Conservation (phyloP, 768 basidiomycete genomes). For the Fomitopsis pulvina region DNA sequence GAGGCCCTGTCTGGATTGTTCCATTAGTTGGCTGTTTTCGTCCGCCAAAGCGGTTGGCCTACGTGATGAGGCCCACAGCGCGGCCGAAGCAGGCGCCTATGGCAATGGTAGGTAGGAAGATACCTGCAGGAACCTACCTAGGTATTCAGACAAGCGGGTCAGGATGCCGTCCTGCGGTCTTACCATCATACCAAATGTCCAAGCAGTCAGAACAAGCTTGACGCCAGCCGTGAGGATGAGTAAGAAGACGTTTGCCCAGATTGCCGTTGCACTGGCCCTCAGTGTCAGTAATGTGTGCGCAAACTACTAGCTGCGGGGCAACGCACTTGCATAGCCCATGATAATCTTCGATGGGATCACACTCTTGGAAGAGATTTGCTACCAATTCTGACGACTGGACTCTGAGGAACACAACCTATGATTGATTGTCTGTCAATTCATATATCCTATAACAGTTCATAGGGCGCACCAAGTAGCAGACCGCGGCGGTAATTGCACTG, state of each 20-base stretch:
- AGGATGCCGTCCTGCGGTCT: constrained; percentile 4
- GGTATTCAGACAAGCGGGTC: not conserved
- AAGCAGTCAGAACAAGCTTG: constrained; percentile 60
- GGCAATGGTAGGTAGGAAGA: constrained; percentile 70
- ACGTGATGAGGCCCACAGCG: constrained; percentile 65
- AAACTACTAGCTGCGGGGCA: too few relatives aligned
- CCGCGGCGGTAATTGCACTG: constrained; percentile 61
- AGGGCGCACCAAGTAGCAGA: constrained; percentile 55
- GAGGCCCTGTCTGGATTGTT: constrained; percentile 46
- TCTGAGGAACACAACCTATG: constrained; percentile 63
- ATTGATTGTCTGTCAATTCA: not conserved
- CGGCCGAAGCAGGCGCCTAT: constrained; percentile 71
- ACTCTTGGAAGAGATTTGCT: constrained; percentile 79
- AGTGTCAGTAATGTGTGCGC: not conserved
- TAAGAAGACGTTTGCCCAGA: constrained; percentile 62
- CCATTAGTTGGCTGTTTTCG: not conserved
- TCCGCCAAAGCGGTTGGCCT: constrained; percentile 12
- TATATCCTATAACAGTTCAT: not conserved
- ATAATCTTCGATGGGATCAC: constrained; percentile 57
- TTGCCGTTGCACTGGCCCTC: constrained; percentile 48
- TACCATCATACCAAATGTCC: constrained; percentile 80
- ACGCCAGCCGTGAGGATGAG: constrained; percentile 53
- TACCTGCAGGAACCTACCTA: constrained; percentile 64
- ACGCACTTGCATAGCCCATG: constrained; percentile 79
- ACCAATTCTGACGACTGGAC: constrained; percentile 79